phyloP scores from a whole-genome alignment of 768 basidiomycete genomes.

The Rhizopogon sp. region DNA sequence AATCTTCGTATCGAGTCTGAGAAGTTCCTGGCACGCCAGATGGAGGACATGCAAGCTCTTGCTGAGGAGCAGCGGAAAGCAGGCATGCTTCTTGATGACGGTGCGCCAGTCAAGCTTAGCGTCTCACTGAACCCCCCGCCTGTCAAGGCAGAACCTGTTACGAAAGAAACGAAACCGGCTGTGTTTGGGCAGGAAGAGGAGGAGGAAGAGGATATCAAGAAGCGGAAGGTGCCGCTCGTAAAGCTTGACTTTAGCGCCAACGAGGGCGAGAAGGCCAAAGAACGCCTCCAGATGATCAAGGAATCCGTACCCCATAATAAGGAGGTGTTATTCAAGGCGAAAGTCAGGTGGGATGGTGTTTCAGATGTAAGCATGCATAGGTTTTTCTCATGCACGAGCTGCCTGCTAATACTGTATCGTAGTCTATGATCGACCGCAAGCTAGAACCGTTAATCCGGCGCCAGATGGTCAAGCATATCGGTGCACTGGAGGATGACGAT shows the following conservation, averaged over 20 bases:
- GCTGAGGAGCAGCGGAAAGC: conserved; percentile 89
- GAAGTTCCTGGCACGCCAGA: conserved; percentile 87
- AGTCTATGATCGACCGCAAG: conserved; percentile 82
- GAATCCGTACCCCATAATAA: conserved; percentile 71
- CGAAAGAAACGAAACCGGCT: conserved; percentile 46
- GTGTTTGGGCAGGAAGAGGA: conserved; percentile 84
- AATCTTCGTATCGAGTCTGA: conserved; percentile 88
- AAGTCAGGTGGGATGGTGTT: conserved; percentile 89
- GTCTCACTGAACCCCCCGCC: conserved; percentile 59
- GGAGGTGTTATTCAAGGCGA: conserved; percentile 74
- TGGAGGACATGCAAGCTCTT: conserved; percentile 93
- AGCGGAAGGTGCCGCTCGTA: conserved; percentile 81
- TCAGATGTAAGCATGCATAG: conserved; percentile 58
- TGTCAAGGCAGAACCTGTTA: conserved; percentile 39
- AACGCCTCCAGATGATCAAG: conserved; percentile 74
- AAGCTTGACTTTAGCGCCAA: conserved; percentile 87
- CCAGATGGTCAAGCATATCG: conserved; percentile 82
- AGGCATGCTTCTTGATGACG: conserved; percentile 86
- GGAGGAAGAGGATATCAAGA: conserved; percentile 72
- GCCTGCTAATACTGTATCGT: conserved; percentile 10
- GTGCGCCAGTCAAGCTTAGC: conserved; percentile 82
- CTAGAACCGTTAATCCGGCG: conserved; percentile 80
- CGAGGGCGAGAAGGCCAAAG: conserved; percentile 76
- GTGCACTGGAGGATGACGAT: conserved; percentile 91
- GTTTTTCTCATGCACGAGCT: conserved; percentile 2